Evolutionary conservation across 2,329 filamentous ascomycete genomes (phyloP).

Genomic region (Penicillium occitanis): DNA sequence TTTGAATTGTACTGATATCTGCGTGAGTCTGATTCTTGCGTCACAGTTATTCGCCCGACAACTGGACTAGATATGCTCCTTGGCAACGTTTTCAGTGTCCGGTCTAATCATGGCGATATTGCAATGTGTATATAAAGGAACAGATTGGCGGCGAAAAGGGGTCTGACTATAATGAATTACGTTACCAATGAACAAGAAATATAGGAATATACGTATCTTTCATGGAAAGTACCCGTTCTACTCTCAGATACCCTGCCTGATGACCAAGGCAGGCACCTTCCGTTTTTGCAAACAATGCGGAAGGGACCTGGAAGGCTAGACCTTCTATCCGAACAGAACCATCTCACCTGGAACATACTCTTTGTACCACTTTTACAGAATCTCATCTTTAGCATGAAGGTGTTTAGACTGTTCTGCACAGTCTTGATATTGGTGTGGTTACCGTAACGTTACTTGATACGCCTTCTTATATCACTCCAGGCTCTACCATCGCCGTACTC

Average conservation of each 20-base stretch:
- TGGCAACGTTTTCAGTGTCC: neutral
- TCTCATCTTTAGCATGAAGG: neutral
- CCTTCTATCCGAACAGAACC: neutral
- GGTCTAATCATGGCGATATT: neutral
- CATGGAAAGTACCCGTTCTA: neutral
- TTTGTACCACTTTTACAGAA: neutral
- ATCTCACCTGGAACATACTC: neutral
- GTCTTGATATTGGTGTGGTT: neutral
- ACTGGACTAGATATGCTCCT: neutral
- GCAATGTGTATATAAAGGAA: neutral
- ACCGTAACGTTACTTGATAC: neutral
- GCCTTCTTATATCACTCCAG: neutral
- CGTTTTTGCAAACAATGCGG: neutral
- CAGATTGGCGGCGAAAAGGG: neutral
- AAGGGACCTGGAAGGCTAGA: neutral
- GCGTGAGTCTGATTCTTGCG: neutral
- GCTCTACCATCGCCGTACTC: neutral
- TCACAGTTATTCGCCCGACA: neutral
- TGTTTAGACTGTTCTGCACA: neutral
- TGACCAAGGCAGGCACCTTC: neutral
- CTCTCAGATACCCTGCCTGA: neutral
- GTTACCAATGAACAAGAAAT: neutral
- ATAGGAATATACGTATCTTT: neutral
- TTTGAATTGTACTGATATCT: neutral
- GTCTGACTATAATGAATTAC: neutral